Evolutionary conservation across 2,329 filamentous ascomycete species (phyloP), one percentile per base, ranked within the genome.

Genomic region (Talaromyces islandicus): DNA sequence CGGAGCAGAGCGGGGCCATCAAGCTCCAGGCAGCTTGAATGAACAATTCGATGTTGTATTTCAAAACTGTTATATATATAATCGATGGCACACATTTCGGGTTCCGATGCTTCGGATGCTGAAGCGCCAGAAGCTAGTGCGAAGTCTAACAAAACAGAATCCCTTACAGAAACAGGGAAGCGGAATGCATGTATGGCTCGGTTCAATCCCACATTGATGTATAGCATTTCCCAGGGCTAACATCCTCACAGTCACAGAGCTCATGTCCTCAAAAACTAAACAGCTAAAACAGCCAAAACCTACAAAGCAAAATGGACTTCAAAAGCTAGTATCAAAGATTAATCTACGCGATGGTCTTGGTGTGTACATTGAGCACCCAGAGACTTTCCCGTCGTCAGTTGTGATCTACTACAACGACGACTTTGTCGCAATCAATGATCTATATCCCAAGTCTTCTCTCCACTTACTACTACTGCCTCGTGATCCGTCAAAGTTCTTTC

Each of bases 381-480:
- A 82, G 35, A 78, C 80, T 1, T 88, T 85, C 67, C 81, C 86
- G 1, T 65, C 80, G 5, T 80, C 78, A 27, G 77, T 82, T 9
- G 83, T 92, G 1, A 79, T 94, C 58, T 87, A 86, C 69, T 79
- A 87, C 73, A 84, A 85, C 64, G 79, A 84, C n/a, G 77, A 85
- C 62, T 91, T 88, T 65, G 89, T 92, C 56, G 83, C 87, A 21
- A 90, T 97, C 72, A 83, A 88, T 67, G 94, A 99, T 77, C 79
- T 86, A 63, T 99, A 86, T 71, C 92, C 94, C 9, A 99, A 97
- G 75, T 85, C 90, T 3, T 86, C 84, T 3, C 81, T 97, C 4
- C 94, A 99, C 77, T 82, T 91, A 1, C 88, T 99, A 2, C 84
- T 97, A n/a, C 85, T 97, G 5, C 91, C 92, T 7, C 88, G 92